Evolutionary conservation across 169 alveolate genomes (phyloP).

Genomic region (Besnoitia besnoiti): DNA sequence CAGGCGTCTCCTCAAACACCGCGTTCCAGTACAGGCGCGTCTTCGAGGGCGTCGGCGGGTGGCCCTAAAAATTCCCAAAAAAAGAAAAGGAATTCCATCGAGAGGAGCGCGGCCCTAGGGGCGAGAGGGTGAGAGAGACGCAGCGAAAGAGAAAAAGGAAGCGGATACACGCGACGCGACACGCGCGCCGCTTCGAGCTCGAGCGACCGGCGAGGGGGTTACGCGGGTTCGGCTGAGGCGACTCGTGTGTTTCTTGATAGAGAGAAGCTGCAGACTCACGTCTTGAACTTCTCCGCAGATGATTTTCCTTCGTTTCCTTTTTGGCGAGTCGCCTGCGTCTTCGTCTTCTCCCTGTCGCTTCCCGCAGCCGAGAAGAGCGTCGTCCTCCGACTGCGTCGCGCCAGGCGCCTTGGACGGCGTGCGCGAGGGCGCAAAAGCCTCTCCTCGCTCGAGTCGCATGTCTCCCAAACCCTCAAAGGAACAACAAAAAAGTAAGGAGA

Average conservation of each 20-base stretch:
- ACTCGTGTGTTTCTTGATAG: background rate
- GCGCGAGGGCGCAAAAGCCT: background rate
- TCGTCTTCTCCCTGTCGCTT: background rate
- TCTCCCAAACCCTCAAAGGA: background rate
- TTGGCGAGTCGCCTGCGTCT: background rate
- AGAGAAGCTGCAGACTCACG: background rate
- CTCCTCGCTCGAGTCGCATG: background rate
- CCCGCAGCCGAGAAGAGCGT: background rate
- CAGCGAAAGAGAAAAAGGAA: background rate
- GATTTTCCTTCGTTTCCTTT: background rate
- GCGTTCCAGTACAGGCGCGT: conserved; percentile 36
- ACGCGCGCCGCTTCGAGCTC: too few relatives aligned
- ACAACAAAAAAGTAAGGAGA: background rate
- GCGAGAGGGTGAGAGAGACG: background rate
- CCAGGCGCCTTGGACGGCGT: background rate
- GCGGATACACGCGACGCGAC: too few relatives aligned
- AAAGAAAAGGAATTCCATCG: too few relatives aligned
- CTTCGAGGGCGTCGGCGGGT: conserved; percentile 15
- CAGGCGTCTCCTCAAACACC: background rate
- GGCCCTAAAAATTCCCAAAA: background rate
- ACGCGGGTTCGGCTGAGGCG: too few relatives aligned
- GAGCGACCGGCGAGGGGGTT: too few relatives aligned
- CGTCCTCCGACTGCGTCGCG: background rate
- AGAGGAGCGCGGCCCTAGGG: too few relatives aligned
- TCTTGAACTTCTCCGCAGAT: background rate